phyloP scores from a whole-genome alignment of 257 asterid species.

The Rhazya stricta region DNA sequence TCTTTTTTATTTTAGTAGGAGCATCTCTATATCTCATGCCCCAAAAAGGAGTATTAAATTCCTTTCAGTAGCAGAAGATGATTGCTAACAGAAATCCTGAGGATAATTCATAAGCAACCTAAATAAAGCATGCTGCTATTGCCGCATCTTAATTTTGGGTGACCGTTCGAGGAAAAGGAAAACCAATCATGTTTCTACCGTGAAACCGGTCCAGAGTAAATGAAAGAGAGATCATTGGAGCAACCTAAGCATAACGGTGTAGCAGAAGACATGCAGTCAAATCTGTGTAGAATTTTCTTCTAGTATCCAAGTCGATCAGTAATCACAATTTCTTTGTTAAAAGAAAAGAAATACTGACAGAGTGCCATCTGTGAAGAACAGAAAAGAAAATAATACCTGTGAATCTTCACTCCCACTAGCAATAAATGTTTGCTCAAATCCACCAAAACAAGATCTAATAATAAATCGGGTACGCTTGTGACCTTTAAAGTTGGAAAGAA shows the following conservation, averaged over 20 bases:
- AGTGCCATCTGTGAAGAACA: not conserved
- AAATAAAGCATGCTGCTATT: not conserved
- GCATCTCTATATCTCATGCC: not conserved
- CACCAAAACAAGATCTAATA: constrained; percentile 27
- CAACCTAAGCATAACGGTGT: not conserved
- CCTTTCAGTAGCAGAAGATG: not conserved
- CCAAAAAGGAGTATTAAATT: not conserved
- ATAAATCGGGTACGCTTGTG: constrained; percentile 15
- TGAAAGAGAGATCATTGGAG: not conserved
- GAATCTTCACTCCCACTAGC: constrained; percentile 30
- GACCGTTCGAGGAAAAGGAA: not conserved
- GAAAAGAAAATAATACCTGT: constrained; percentile 13
- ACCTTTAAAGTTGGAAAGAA: constrained; percentile 13
- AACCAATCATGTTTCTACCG: not conserved
- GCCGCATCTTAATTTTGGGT: not conserved
- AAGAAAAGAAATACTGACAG: not conserved
- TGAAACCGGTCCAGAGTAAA: not conserved
- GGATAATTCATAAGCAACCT: not conserved
- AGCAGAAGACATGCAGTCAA: not conserved
- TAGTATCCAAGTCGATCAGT: not conserved
- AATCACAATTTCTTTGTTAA: not conserved
- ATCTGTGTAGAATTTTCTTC: not conserved
- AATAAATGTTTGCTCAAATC: constrained; percentile 18
- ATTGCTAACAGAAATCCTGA: not conserved
- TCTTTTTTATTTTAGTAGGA: not conserved